These are phyloP conservation scores for Actinomucor elegans DNA, from an alignment of 371 early-diverging fungal genomes.

Conservation along the genomic window DNA sequence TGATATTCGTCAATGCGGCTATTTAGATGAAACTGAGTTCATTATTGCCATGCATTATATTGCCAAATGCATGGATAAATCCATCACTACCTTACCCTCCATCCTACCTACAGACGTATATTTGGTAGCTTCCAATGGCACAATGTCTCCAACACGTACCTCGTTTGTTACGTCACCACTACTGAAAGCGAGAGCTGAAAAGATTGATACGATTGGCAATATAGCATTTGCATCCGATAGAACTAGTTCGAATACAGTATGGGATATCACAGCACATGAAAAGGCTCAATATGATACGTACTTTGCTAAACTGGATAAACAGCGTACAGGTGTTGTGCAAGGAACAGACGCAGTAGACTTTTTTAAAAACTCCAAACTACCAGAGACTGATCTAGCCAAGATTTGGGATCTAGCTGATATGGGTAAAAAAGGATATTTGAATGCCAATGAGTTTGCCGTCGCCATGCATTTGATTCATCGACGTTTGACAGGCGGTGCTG, in stretches of 20 bases:
- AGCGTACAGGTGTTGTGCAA: constrained; percentile 25
- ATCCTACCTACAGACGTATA: constrained; percentile 14
- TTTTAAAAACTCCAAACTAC: constrained; percentile 82
- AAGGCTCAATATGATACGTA: constrained; percentile 66
- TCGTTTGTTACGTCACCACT: constrained; percentile 23
- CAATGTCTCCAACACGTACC: background rate
- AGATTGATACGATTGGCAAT: constrained; percentile 41
- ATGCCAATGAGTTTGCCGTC: constrained; percentile 86
- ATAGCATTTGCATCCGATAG: constrained; percentile 32
- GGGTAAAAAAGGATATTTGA: constrained; percentile 74
- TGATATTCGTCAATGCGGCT: constrained; percentile 60
- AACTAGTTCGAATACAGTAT: constrained; percentile 25
- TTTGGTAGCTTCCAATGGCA: constrained; percentile 8
- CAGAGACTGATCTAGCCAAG: constrained; percentile 70
- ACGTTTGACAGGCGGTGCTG: constrained; percentile 68
- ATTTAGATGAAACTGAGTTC: constrained; percentile 65
- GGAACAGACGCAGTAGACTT: constrained; percentile 79
- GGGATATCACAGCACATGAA: constrained; percentile 75
- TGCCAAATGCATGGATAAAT: constrained; percentile 64
- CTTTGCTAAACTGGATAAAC: constrained; percentile 72
- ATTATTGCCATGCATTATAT: constrained; percentile 77
- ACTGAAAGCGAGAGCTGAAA: constrained; percentile 16
- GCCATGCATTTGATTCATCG: constrained; percentile 92
- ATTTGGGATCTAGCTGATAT: constrained; percentile 86
- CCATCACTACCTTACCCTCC: constrained; percentile 28